Percentiles rank a stretch among this genome's conserved stretches.
Conservation (phyloP, 164 flowering plant genomes). For the Nymphaea colorata region DNA sequence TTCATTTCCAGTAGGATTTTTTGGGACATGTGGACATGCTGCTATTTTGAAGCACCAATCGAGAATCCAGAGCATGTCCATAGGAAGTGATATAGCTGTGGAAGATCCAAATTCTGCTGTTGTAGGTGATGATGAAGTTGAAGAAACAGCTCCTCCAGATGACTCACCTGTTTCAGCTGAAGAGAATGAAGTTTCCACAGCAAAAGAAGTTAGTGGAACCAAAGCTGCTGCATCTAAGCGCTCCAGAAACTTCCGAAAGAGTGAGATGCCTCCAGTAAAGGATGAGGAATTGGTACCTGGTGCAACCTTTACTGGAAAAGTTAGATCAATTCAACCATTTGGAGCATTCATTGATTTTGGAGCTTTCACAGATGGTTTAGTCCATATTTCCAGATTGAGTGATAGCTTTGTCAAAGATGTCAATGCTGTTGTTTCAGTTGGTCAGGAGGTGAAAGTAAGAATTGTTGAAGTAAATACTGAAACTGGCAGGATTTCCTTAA, state of each 20-base stretch:
- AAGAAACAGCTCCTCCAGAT: slow-evolving; percentile 15
- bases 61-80: slow-evolving; percentile 31
- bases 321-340: slow-evolving; percentile 82
- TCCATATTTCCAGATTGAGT: slow-evolving; percentile 82
- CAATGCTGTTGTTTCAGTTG: slow-evolving; percentile 56
- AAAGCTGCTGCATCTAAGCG: slow-evolving; percentile 27
- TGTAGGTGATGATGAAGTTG: slow-evolving; percentile 24
- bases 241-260: slow-evolving; percentile 48
- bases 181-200: slow-evolving; percentile 26
- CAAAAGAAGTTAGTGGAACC: slow-evolving; percentile 22
- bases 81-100: slow-evolving; percentile 60
- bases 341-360: slow-evolving; percentile 98
- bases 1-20: slow-evolving; percentile 31
- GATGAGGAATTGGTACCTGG: slow-evolving; percentile 80
- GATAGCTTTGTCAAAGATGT: slow-evolving; percentile 88
- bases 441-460: slow-evolving; percentile 91
- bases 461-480: slow-evolving; percentile 65
- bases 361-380: slow-evolving; percentile 92
- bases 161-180: slow-evolving; percentile 17
- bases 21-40: slow-evolving; percentile 25
- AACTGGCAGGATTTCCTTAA: slow-evolving; percentile 67
- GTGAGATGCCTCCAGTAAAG: slow-evolving; percentile 89
- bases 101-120: slow-evolving; percentile 46
- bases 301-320: slow-evolving; percentile 90
- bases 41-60: slow-evolving; percentile 12